Evolutionary conservation across 164 flowering plant species (phyloP), one percentile per base, ranked within the genome.

Genomic region (Euptelea pleiosperma): DNA sequence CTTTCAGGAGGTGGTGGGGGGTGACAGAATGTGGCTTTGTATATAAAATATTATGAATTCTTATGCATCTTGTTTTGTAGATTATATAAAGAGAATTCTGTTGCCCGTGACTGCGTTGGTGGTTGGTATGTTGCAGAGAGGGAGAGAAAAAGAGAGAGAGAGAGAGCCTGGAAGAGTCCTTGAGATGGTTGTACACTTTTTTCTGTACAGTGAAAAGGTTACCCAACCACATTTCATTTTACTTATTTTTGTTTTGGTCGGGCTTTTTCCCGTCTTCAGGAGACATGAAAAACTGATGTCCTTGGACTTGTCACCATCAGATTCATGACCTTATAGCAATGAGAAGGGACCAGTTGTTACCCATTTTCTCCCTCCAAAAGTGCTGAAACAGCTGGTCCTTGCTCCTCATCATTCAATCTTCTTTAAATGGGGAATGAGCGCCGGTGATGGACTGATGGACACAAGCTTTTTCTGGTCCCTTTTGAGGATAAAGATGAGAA

Each of bases 11-110:
- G 9, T 55, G 47, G 45, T 30, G 35, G 42, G 19, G 34, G 47
- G 58, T 35, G n/a, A n/a, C n/a, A n/a, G n/a, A n/a, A n/a, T n/a
- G n/a, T n/a, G 40, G 55, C 22, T 53, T 14, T 25, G 46, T 39
- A 22, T 26, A 26, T 8, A 39, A 42, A 42, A 50, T 4, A 19
- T 34, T 58, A 22, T 26, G 35, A 47, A 48, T 59, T 39, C 10
- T 59, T 25, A 35, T 59, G 63, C 45, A 59, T 47, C 46, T 59
- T 49, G 25, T 15, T 36, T 59, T 59, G 55, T 59, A 59, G 55
- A 59, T 35, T 49, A 26, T 59, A 26, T 59, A 7, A 46, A 43
- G 47, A 30, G 47, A 42, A 36, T 54, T 37, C 5, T 28, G 15
- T 36, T n/a, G n/a, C n/a, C n/a, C n/a, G n/a, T n/a, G n/a, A n/a